Evolutionary conservation across 2,329 filamentous ascomycete species (phyloP).

Genomic region (Bisporella sp.): DNA sequence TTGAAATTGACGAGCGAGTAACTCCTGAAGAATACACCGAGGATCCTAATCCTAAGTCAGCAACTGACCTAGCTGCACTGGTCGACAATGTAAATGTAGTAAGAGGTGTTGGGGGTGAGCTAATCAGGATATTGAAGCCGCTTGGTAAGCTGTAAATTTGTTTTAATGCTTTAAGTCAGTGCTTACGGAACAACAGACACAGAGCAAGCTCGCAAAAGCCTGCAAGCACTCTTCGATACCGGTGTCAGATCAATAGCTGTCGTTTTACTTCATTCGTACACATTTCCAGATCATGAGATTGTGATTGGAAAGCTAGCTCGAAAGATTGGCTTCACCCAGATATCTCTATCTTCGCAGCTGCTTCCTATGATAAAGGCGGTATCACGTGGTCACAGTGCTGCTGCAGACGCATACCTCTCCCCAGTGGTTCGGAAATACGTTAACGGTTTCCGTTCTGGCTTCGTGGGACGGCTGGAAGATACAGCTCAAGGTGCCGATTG

Average conservation of each 20-base stretch:
- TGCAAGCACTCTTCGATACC: slow-evolving; percentile 50
- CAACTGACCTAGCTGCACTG: slow-evolving; percentile 53
- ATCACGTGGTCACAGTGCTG: slow-evolving; percentile 57
- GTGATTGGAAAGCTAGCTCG: slow-evolving; percentile 52
- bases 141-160: slow-evolving; percentile 2
- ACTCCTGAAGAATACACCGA: slow-evolving; percentile 67
- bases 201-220: slow-evolving; percentile 29
- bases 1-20: slow-evolving; percentile 67
- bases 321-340: slow-evolving; percentile 59
- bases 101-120: slow-evolving; percentile 14
- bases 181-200: slow-evolving; percentile 43
- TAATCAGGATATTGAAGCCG: slow-evolving; percentile 13
- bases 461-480: slow-evolving; percentile 53
- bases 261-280: slow-evolving; percentile 64
- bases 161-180: slow-evolving; percentile 40
- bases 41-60: slow-evolving; percentile 60
- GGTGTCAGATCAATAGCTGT: slow-evolving; percentile 59
- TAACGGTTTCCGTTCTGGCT: slow-evolving; percentile 55
- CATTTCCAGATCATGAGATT: slow-evolving; percentile 58
- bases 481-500: slow-evolving; percentile 51
- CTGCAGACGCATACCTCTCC: slow-evolving; percentile 63
- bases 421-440: slow-evolving; percentile 64
- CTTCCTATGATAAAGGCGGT: slow-evolving; percentile 69
- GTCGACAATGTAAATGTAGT: slow-evolving; percentile 29
- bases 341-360: slow-evolving; percentile 57